These are phyloP conservation scores for Apiospora hydei DNA, from an alignment of 2,329 filamentous ascomycete genomes.

Conservation along the genomic window DNA sequence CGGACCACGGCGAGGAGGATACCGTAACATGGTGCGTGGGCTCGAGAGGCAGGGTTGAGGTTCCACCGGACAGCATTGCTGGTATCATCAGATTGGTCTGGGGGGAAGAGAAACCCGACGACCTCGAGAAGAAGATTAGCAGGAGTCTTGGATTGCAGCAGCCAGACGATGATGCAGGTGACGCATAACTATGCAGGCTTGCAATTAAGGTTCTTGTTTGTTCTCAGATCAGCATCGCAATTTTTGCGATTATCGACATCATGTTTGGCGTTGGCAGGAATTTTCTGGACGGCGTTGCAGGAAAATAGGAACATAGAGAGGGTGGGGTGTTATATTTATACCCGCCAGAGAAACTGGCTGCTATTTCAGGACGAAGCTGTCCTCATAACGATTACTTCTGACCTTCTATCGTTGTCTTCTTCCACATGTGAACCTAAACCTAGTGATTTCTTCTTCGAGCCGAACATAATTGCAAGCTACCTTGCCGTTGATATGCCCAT, in stretches of 20 bases:
- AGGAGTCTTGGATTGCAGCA: conserved; percentile 64
- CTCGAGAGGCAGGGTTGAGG: conserved; percentile 83
- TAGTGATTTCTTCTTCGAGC: neutral
- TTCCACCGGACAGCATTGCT: conserved; percentile 78
- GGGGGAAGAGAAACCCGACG: conserved; percentile 57
- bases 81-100: conserved; percentile 71
- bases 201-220: neutral
- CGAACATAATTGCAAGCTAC: neutral
- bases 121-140: conserved; percentile 66
- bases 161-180: neutral
- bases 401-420: neutral
- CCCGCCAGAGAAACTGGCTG: neutral
- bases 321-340: conserved; percentile 11
- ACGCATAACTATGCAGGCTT: neutral
- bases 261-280: neutral
- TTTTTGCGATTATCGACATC: neutral
- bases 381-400: neutral
- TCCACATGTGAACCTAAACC: neutral
- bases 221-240: neutral
- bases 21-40: conserved; percentile 84
- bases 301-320: neutral
- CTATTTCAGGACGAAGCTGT: neutral
- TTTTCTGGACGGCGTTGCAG: conserved; percentile 7
- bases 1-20: conserved; percentile 71
- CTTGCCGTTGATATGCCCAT: neutral